A percentile compares a stretch with the other conserved stretches of the same genome.
Conservation (phyloP, 1,284 basidiomycete species). For the Trichosporon coremiiforme region DNA sequence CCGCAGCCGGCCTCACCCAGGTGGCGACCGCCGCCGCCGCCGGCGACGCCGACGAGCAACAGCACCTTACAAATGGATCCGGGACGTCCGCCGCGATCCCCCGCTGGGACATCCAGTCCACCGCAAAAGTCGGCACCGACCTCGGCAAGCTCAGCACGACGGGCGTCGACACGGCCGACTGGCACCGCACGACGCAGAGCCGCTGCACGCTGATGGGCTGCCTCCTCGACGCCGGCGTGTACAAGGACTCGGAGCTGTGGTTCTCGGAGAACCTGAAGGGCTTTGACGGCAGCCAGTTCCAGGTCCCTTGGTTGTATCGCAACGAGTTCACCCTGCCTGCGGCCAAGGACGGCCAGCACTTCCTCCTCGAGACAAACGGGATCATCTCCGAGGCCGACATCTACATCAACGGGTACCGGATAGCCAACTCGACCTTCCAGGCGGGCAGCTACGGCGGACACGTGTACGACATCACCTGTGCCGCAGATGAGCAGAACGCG, state of each 20-base stretch:
- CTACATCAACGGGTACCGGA: not conserved
- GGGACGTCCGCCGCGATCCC: not conserved
- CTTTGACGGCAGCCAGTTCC: not conserved
- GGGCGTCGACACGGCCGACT: not conserved
- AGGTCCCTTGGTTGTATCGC: conserved; percentile 3
- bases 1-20: conserved; percentile 1
- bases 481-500: not conserved
- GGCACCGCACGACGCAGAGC: not conserved
- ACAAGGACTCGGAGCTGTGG: not conserved
- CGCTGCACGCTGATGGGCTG: conserved; percentile 13
- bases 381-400: conserved; percentile 1
- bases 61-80: not conserved
- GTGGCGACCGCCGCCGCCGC: not conserved
- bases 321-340: not conserved
- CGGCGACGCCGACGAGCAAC: not conserved
- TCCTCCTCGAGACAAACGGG: conserved; percentile 1
- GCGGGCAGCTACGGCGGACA: not conserved
- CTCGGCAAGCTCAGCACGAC: not conserved
- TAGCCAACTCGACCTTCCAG: not conserved
- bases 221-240: not conserved
- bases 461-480: not conserved
- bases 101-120: conserved; percentile 2
- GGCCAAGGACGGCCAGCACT: not conserved
- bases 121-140: not conserved
- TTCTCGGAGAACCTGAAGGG: not conserved